Percentiles rank a stretch among this genome's conserved stretches.
Evolutionary conservation across 2,329 filamentous ascomycete species (phyloP).

Genomic region (Scytalidium sp.): DNA sequence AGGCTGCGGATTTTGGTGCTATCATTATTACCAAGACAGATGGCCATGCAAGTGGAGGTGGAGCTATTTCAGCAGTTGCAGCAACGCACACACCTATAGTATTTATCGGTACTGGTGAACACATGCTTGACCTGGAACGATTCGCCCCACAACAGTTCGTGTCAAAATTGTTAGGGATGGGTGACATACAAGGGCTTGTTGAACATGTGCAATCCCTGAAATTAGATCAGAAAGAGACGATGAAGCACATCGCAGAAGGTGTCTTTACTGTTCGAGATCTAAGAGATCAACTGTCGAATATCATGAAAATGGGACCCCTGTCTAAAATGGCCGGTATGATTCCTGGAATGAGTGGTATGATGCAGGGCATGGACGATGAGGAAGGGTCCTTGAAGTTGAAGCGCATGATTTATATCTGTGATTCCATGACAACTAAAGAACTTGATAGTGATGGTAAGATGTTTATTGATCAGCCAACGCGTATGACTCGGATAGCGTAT

Average conservation of each 20-base stretch:
- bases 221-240: slow-evolving; percentile 96
- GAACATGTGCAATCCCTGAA: slow-evolving; percentile 96
- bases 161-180: slow-evolving; percentile 92
- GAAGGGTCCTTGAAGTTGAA: slow-evolving; percentile 92
- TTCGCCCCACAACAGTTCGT: slow-evolving; percentile 94
- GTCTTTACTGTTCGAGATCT: slow-evolving; percentile 95
- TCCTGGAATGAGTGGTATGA: slow-evolving; percentile 88
- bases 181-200: slow-evolving; percentile 90
- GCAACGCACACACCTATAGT: slow-evolving; percentile 96
- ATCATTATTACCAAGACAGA: slow-evolving; percentile 99
- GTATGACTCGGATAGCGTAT: slow-evolving; percentile 87
- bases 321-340: slow-evolving; percentile 99
- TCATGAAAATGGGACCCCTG: slow-evolving; percentile 99
- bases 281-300: slow-evolving; percentile 91
- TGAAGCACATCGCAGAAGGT: slow-evolving; percentile 97
- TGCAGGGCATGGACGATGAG: slow-evolving; percentile 95
- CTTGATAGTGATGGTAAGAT: slow-evolving; percentile 94
- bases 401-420: slow-evolving; percentile 98
- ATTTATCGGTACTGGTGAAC: slow-evolving; percentile 96
- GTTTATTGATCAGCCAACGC: slow-evolving; percentile 85
- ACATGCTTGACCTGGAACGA: slow-evolving; percentile 90
- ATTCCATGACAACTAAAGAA: slow-evolving; percentile 96
- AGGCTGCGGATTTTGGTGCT: slow-evolving; percentile 92
- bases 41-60: slow-evolving; percentile 90
- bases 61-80: slow-evolving; percentile 95